Conservation (phyloP, 2,329 filamentous ascomycete genomes). For the Aspergillus sclerotialis region DNA sequence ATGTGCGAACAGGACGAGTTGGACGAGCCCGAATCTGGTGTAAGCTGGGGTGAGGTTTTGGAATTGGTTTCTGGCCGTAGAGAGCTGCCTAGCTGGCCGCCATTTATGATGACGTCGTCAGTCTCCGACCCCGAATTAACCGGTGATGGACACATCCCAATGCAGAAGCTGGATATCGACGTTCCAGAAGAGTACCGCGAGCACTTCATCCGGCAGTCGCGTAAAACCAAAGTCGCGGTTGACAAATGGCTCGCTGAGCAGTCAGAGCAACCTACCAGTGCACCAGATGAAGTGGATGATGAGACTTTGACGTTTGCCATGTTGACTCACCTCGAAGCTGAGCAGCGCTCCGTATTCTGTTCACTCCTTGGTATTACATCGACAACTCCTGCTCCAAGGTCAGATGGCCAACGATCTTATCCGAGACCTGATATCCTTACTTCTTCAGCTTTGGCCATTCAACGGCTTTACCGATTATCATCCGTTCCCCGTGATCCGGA, state of each 20-base stretch:
- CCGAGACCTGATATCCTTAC: constrained; percentile 66
- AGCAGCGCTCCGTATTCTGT: constrained; percentile 75
- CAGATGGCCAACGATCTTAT: constrained; percentile 56
- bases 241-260: constrained; percentile 84
- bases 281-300: constrained; percentile 85
- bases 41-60: constrained; percentile 93
- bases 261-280: constrained; percentile 63
- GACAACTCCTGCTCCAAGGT: constrained; percentile 52
- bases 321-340: constrained; percentile 71
- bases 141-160: constrained; percentile 49
- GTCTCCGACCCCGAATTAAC: constrained; percentile 49
- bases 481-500: constrained; percentile 76
- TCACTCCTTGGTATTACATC: constrained; percentile 61
- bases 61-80: constrained; percentile 86
- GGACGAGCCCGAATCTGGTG: constrained; percentile 51
- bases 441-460: constrained; percentile 69
- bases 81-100: constrained; percentile 82
- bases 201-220: constrained; percentile 84
- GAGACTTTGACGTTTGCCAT: constrained; percentile 93
- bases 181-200: constrained; percentile 89
- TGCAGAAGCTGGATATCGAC: constrained; percentile 81
- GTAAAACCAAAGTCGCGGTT: constrained; percentile 85
- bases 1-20: constrained; percentile 67
- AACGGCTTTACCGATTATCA: constrained; percentile 73
- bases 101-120: constrained; percentile 65